Percentiles rank a stretch among this genome's conserved stretches.
Evolutionary conservation across 1,284 basidiomycete species (phyloP).

Genomic region (Gastroboletus turbinatus): DNA sequence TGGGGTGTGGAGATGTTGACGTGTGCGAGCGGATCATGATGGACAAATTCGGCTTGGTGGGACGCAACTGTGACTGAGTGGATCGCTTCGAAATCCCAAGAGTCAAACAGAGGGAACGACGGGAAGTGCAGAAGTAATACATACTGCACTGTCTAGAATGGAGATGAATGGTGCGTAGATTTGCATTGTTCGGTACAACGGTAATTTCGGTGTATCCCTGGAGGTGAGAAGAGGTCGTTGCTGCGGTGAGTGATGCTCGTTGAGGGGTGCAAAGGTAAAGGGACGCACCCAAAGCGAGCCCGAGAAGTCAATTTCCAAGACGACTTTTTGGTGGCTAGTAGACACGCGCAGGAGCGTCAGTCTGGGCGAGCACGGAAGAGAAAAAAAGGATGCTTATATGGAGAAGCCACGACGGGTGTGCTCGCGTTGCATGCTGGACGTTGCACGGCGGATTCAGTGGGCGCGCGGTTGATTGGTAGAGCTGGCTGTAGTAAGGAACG

Average conservation of each 20-base stretch:
- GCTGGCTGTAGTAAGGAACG: constrained; percentile 2
- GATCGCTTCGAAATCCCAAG: constrained; percentile 51
- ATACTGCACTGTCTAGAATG: constrained; percentile 84
- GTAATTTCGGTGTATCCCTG: constrained; percentile 93
- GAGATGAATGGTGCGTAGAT: constrained; percentile 79
- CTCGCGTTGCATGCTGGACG: constrained; percentile 63
- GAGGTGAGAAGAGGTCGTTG: constrained; percentile 6
- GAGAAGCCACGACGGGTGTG: constrained; percentile 76
- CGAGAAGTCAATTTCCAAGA: constrained; percentile 85
- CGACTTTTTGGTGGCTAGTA: constrained; percentile 92
- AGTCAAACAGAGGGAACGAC: constrained; percentile 13
- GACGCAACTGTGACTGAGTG: constrained; percentile 72
- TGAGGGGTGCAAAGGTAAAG: constrained; percentile 7
- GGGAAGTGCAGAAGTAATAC: constrained; percentile 31
- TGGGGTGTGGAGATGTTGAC: constrained; percentile 69
- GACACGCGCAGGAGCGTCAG: constrained; percentile 54
- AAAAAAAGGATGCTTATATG: constrained; percentile 62
- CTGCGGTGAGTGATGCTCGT: constrained; percentile 19
- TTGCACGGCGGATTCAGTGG: constrained; percentile 7
- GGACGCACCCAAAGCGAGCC: constrained; percentile 69
- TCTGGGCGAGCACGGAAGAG: constrained; percentile 17
- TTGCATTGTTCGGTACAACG: constrained; percentile 73
- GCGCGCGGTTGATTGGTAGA: not conserved
- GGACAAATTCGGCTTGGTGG: constrained; percentile 69
- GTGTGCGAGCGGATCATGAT: constrained; percentile 74